These are phyloP conservation scores for Pseudopyrenochaeta lycopersici DNA, from an alignment of 2,329 filamentous ascomycete species.

Conservation along the genomic window DNA sequence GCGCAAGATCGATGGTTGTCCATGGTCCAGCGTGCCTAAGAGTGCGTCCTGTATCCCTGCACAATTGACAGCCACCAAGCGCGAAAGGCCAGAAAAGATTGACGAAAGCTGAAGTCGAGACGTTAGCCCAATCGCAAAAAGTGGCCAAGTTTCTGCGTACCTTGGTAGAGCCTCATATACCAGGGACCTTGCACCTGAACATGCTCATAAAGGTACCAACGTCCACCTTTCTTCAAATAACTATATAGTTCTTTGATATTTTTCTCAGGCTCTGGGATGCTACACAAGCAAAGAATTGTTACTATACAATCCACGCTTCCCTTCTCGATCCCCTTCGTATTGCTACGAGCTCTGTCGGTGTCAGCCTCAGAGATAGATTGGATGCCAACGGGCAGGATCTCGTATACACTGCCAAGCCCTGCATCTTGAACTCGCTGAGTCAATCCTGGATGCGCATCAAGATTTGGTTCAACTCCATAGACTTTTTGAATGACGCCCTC, in stretches of 20 bases:
- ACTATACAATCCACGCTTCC: constrained; percentile 27
- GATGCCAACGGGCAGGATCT: constrained; percentile 23
- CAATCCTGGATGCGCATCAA: constrained; percentile 11
- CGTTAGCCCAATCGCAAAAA: no score
- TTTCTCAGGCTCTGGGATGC: constrained; percentile 26
- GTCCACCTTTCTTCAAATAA: constrained; percentile 24
- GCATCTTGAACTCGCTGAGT: constrained; percentile 8
- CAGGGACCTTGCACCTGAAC: constrained; percentile 15
- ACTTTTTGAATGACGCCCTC: constrained; percentile 15
- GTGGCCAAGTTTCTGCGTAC: no score
- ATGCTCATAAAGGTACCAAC: constrained; percentile 30
- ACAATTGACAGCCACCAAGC: constrained; percentile 24
- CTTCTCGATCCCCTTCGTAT: constrained; percentile 12
- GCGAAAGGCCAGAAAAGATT: constrained; percentile 26
- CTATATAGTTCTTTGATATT: constrained; percentile 21
- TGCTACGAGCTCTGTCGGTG: not conserved
- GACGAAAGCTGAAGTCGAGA: constrained; percentile 10
- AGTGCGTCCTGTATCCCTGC: constrained; percentile 18
- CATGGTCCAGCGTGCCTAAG: constrained; percentile 22
- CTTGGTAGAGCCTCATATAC: constrained; percentile 26
- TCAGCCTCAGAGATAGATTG: constrained; percentile 13
- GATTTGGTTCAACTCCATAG: constrained; percentile 25
- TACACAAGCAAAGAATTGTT: constrained; percentile 24
- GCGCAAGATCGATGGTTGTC: constrained; percentile 20
- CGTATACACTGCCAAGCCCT: constrained; percentile 18